A percentile compares a stretch with the other conserved stretches of the same genome.
Evolutionary conservation across 2,329 filamentous ascomycete genomes (phyloP).

Genomic region (Ilyonectria sp.): DNA sequence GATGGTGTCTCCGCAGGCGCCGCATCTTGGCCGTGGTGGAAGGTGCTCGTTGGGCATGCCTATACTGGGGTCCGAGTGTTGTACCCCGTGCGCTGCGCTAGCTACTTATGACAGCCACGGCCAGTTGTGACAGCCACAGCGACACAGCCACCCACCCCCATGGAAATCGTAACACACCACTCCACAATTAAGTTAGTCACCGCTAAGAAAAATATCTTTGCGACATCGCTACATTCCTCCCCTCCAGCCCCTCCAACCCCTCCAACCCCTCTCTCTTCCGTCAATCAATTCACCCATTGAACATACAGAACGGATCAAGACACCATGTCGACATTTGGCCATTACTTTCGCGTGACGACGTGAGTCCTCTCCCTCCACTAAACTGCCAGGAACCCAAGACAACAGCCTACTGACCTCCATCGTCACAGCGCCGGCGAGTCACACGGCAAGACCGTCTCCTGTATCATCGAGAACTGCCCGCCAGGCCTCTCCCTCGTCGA

Average conservation of each 20-base stretch:
- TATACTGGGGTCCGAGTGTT: too few species aligned
- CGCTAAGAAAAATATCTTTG: slow-evolving; percentile 31
- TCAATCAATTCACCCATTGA: slow-evolving; percentile 25
- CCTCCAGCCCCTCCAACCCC: background rate
- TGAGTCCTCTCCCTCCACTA: slow-evolving; percentile 59
- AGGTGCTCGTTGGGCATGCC: too few species aligned
- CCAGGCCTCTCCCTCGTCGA: slow-evolving; percentile 58
- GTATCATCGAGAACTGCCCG: slow-evolving; percentile 72
- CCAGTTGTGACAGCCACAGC: too few species aligned
- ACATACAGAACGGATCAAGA: slow-evolving; percentile 34
- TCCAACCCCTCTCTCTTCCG: slow-evolving; percentile 25
- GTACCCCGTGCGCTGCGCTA: too few species aligned
- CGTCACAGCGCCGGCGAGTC: slow-evolving; percentile 27
- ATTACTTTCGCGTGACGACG: slow-evolving; percentile 72
- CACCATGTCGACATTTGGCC: slow-evolving; percentile 87
- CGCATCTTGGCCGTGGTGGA: too few species aligned
- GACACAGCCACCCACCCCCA: too few species aligned
- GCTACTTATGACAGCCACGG: too few species aligned
- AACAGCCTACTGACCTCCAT: slow-evolving; percentile 26
- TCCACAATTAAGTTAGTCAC: slow-evolving; percentile 23
- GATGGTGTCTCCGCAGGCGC: too few species aligned
- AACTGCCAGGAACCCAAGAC: slow-evolving; percentile 26
- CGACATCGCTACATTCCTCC: slow-evolving; percentile 25
- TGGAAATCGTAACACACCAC: background rate
- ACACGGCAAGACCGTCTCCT: slow-evolving; percentile 17